Conservation (phyloP, 768 basidiomycete species). For the Amanita pseudoporphyria region DNA sequence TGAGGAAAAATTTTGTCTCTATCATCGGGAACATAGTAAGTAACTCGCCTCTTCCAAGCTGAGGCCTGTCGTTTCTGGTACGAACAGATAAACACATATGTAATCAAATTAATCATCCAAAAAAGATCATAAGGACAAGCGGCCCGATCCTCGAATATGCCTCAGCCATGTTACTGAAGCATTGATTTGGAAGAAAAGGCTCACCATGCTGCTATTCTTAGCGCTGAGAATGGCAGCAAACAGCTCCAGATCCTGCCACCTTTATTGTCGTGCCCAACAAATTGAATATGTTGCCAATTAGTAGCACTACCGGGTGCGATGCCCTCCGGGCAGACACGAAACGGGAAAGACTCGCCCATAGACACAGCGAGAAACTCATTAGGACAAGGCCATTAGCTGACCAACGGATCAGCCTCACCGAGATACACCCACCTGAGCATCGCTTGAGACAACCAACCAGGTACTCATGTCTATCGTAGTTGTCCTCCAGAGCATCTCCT, state of each 20-base stretch:
- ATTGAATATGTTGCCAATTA: slow-evolving; percentile 22
- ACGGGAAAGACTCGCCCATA: slow-evolving; percentile 64
- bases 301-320: slow-evolving; percentile 65
- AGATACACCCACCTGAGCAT: slow-evolving; percentile 58
- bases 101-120: slow-evolving; percentile 63
- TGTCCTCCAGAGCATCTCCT: background rate
- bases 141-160: slow-evolving; percentile 49
- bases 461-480: background rate
- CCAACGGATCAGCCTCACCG: slow-evolving; percentile 21
- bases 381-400: too few relatives aligned
- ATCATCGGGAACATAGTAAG: background rate
- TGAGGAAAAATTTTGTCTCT: slow-evolving; percentile 13
- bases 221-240: slow-evolving; percentile 63
- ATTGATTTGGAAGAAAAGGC: too few relatives aligned
- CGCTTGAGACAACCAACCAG: background rate
- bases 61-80: slow-evolving; percentile 78
- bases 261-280: background rate
- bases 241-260: slow-evolving; percentile 72
- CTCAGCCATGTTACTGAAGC: slow-evolving; percentile 16
- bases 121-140: slow-evolving; percentile 69
- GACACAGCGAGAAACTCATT: background rate
- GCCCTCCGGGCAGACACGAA: slow-evolving; percentile 67
- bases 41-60: slow-evolving; percentile 54
- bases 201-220: slow-evolving; percentile 49
- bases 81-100: slow-evolving; percentile 63